A percentile compares a stretch with the other conserved stretches of the same genome.
These are phyloP conservation scores for Mycena vitilis DNA, from an alignment of 768 basidiomycete genomes.

Conservation along the genomic window DNA sequence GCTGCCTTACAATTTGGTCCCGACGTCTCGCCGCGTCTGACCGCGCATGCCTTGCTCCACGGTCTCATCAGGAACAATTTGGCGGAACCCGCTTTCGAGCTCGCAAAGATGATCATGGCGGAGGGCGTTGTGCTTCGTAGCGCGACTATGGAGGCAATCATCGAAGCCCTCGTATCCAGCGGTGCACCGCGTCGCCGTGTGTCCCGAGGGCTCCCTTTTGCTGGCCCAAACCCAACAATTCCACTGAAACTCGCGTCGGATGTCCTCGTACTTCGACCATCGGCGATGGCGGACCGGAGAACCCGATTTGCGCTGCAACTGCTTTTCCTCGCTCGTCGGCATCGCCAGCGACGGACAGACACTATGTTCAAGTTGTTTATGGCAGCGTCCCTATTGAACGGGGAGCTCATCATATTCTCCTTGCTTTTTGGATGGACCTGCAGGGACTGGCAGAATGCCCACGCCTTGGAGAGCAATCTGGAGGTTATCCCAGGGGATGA, in stretches of 20 bases:
- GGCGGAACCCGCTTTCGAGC: slow-evolving; percentile 57
- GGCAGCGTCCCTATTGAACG: slow-evolving; percentile 75
- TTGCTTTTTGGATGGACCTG: slow-evolving; percentile 74
- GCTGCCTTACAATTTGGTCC: slow-evolving; percentile 59
- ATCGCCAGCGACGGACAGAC: slow-evolving; percentile 66
- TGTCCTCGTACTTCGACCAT: slow-evolving; percentile 46
- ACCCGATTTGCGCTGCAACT: slow-evolving; percentile 66
- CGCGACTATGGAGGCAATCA: slow-evolving; percentile 61
- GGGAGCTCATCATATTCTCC: slow-evolving; percentile 83
- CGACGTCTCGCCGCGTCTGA: slow-evolving; percentile 66
- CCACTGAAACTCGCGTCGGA: slow-evolving; percentile 37
- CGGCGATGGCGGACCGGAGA: slow-evolving; percentile 50
- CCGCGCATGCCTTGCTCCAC: slow-evolving; percentile 75
- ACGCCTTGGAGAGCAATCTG: slow-evolving; percentile 43
- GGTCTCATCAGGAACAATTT: slow-evolving; percentile 66
- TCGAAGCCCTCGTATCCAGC: slow-evolving; percentile 40
- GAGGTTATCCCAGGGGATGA: slow-evolving; percentile 31
- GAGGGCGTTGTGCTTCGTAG: slow-evolving; percentile 62
- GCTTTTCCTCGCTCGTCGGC: slow-evolving; percentile 62
- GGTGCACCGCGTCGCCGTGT: slow-evolving; percentile 33
- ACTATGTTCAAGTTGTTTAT: slow-evolving; percentile 72
- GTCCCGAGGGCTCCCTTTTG: slow-evolving; percentile 24
- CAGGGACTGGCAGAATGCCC: slow-evolving; percentile 68
- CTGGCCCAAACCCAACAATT: slow-evolving; percentile 26
- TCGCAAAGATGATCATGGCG: slow-evolving; percentile 64